Evolutionary conservation across 805 yeast species (phyloP), one percentile per base, ranked within the genome.

Genomic region (Nakazawaea wyomingensis): DNA sequence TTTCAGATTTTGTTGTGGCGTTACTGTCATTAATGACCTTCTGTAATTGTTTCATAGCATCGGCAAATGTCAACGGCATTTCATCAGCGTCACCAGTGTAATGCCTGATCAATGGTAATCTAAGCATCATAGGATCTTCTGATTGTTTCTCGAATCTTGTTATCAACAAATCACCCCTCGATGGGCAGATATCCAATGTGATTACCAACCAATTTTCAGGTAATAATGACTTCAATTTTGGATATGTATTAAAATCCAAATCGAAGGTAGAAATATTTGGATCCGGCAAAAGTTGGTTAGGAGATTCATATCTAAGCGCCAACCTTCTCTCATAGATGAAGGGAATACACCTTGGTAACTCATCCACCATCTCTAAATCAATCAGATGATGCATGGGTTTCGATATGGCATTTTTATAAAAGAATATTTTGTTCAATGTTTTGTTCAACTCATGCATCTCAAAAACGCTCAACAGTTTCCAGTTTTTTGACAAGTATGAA

Each of bases 21-120:
- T 85, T 79, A 56, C 91, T 88, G 41, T 69, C 68, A 0, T 58
- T 49, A 18, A 89, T 81, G 5, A 90, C 81, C 0, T 54, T 48
- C 3, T 62, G 53, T 33, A 85, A 56, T 39, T 74, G 78, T 0
- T 53, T 47, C 29, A 72, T 55, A 0, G 79, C 79, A 35, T 70
- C 72, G 0, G 55, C 49, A 48, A 76, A 77, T 0, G 72, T 56
- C 36, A 76, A 60, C 1, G 60, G 49, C 5, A 54, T 60, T 35
- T 67, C 71, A 42, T 16, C 33, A 8, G 30, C 5, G 30, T 70
- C 75, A 42, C 77, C 59, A 9, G 71, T 57, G 21, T 61, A 53
- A 43, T 67, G 74, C 38, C 86, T 63, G 18, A 69, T 69, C 34
- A 85, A 53, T 0, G 95, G 90, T 20, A 89, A 55, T 39, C 82